Percentiles rank a stretch among this genome's conserved stretches.
Conservation (phyloP, 2,329 filamentous ascomycete species). For the Aspergillus candidus region DNA sequence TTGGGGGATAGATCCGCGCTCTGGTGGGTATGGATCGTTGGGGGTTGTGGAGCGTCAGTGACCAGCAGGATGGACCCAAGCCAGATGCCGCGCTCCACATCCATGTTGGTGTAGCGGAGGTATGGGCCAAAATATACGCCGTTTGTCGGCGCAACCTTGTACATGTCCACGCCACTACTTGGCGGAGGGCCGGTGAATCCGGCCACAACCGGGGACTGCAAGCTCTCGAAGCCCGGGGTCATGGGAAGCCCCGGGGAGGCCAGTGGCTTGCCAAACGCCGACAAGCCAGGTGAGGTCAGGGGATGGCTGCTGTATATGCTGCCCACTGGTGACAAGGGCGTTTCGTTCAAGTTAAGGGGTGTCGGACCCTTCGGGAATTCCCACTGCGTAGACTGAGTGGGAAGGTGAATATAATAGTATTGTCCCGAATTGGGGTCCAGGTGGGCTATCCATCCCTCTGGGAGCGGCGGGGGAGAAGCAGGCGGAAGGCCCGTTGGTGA, state of each 20-base stretch:
- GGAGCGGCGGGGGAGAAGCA: slow-evolving; percentile 82
- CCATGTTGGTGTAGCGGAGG: slow-evolving; percentile 93
- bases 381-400: slow-evolving; percentile 95
- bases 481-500: slow-evolving; percentile 51
- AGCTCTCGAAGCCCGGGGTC: slow-evolving; percentile 77
- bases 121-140: slow-evolving; percentile 98
- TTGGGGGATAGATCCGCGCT: slow-evolving; percentile 89
- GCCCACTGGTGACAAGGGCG: slow-evolving; percentile 74
- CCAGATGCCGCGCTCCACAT: slow-evolving; percentile 85
- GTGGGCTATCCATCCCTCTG: slow-evolving; percentile 97
- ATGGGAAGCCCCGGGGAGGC: slow-evolving; percentile 77
- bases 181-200: slow-evolving; percentile 87
- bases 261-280: slow-evolving; percentile 50
- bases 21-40: slow-evolving; percentile 91
- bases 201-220: slow-evolving; percentile 69
- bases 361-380: slow-evolving; percentile 96
- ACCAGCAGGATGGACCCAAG: slow-evolving; percentile 89
- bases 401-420: slow-evolving; percentile 97
- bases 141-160: slow-evolving; percentile 88
- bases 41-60: slow-evolving; percentile 83
- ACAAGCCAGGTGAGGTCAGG: slow-evolving; percentile 61
- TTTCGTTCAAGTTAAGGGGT: slow-evolving; percentile 73
- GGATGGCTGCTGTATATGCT: slow-evolving; percentile 68
- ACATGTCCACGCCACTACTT: slow-evolving; percentile 83
- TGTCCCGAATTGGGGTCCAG: slow-evolving; percentile 92